Base-by-base conservation (phyloP, 2,329 filamentous ascomycete genomes). In the Penicillium sp. region DNA sequence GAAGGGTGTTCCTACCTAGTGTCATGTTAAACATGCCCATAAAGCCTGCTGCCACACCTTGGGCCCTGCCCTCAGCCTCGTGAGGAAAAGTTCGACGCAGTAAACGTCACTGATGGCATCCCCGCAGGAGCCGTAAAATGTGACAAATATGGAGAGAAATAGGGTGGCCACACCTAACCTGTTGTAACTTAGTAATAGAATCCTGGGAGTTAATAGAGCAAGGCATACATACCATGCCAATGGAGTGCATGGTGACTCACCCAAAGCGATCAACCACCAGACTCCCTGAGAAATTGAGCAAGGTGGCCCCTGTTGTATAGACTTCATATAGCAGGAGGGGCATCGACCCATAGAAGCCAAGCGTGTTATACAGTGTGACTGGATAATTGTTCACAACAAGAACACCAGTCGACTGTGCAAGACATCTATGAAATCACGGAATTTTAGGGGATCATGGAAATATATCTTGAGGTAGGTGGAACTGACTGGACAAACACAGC, bases 1-100 rank as follows among this genome's bases (percentile, higher is more conserved):
- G 27, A 11, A 29, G 27, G 12, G 4, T 4, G 2, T 4, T 29
- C 11, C 11, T 29, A 29, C 27, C 27, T 29, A 29, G 27, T 29
- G 11, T 29, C 27, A 29, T 29, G 11, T 9, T 11, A 29, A 29
- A 14, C 3, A 12, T 14, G 27, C 2, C 26, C 8, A 29, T 29
- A 4, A 29, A 5, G 12, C 27, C 27, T 5, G 11, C 11, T 9
- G 27, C 27, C 12, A 54, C n/a, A 3, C 59, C 59, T 3, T 54
- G 50, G 11, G 55, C 49, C 3, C 60, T 43, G 55, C 49, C 3
- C 60, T 43, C 6, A 60, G 3, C 4, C 33, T 37, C 4, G 31
- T 58, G 4, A 53, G 60, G 22, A 58, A 62, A 18, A 60, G 31
- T 45, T 60, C 60, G 6, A 27, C 15, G 47, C 53, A 56, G 31